These are phyloP conservation scores for Leucocoprinus sp. DNA, from an alignment of 768 basidiomycete species.

Conservation along the genomic window DNA sequence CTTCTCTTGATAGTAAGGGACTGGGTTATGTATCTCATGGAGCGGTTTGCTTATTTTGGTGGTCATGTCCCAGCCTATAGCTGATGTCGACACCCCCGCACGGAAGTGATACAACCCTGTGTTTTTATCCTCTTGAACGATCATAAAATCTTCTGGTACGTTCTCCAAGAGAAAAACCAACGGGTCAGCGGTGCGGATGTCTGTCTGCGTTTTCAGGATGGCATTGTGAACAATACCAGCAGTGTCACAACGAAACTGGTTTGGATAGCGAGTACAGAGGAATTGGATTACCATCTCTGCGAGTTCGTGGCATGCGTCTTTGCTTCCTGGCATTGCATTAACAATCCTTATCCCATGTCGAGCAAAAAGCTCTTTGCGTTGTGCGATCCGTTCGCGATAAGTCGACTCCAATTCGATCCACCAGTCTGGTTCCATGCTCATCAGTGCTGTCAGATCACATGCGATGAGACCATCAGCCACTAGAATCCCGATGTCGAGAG, in stretches of 20 bases:
- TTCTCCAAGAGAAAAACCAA: constrained; percentile 39
- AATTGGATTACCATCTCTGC: constrained; percentile 51
- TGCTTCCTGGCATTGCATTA: constrained; percentile 40
- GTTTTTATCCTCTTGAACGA: constrained; percentile 31
- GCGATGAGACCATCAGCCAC: not conserved
- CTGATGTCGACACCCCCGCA: constrained; percentile 39
- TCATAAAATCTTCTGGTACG: constrained; percentile 44
- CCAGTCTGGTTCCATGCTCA: constrained; percentile 42
- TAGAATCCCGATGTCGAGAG: no score
- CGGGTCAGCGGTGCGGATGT: constrained; percentile 25
- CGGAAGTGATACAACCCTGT: constrained; percentile 36
- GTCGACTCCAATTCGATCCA: constrained; percentile 52
- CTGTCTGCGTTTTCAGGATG: constrained; percentile 27
- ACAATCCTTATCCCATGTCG: constrained; percentile 33
- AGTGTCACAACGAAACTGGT: constrained; percentile 34
- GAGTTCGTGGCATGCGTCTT: constrained; percentile 40
- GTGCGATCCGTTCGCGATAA: constrained; percentile 33
- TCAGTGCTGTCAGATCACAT: constrained; percentile 27
- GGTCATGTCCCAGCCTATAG: constrained; percentile 40
- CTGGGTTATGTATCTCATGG: constrained; percentile 36
- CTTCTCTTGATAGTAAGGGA: constrained; percentile 43
- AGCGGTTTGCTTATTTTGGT: constrained; percentile 41
- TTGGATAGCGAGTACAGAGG: constrained; percentile 48
- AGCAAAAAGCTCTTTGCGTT: constrained; percentile 31
- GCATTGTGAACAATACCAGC: constrained; percentile 33